phyloP scores from a whole-genome alignment of 345 rosid genomes.

The Nasturtium officinale region DNA sequence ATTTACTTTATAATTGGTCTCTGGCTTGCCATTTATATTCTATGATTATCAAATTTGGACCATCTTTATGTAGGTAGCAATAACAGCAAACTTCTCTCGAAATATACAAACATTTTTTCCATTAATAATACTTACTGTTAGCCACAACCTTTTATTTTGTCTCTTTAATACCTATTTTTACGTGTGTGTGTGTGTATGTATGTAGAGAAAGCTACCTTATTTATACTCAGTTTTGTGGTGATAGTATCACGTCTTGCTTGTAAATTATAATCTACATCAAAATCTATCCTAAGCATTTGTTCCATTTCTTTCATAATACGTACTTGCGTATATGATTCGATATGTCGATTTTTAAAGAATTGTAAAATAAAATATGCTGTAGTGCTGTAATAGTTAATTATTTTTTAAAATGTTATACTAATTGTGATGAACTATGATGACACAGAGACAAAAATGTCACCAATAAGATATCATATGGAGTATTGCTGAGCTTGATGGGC shows the following conservation, averaged over 20 bases:
- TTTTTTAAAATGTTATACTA: neutral
- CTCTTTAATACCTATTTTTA: constrained; percentile 7
- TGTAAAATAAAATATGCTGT: neutral
- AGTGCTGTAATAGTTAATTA: no score
- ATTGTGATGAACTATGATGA: neutral
- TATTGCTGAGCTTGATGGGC: constrained; percentile 23
- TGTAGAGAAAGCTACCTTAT: constrained; percentile 23
- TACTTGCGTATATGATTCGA: neutral
- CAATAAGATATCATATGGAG: constrained; percentile 11
- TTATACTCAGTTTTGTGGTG: constrained; percentile 1
- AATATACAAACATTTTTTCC: neutral
- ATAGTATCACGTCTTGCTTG: constrained; percentile 30
- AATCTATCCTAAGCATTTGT: constrained; percentile 18
- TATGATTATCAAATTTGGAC: constrained; percentile 22
- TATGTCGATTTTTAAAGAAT: neutral
- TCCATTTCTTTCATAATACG: neutral
- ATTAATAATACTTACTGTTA: neutral
- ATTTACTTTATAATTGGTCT: neutral
- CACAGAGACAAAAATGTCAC: constrained; percentile 5
- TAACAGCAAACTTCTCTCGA: constrained; percentile 5
- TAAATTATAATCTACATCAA: constrained; percentile 34
- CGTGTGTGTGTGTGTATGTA: constrained; percentile 15
- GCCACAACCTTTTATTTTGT: neutral
- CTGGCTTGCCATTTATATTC: constrained; percentile 9
- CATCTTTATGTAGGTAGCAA: neutral